These are phyloP conservation scores for Aspergillus ochraceus DNA, from an alignment of 2,329 filamentous ascomycete species.

Conservation along the genomic window DNA sequence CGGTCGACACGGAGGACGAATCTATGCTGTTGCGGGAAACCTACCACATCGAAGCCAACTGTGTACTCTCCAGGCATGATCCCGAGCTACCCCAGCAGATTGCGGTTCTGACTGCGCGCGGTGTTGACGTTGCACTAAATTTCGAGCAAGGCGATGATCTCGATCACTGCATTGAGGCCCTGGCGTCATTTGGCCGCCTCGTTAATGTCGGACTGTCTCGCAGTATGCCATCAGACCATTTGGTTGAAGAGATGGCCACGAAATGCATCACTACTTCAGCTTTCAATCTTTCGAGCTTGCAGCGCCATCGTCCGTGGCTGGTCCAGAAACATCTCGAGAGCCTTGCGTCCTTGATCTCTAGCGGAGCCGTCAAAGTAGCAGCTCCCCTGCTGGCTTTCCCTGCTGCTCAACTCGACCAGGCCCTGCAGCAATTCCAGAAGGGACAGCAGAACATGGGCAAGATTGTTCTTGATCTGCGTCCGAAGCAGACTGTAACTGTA, in stretches of 20 bases:
- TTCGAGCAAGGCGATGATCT: not conserved
- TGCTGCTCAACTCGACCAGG: conserved; percentile 24
- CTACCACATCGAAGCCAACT: conserved; percentile 22
- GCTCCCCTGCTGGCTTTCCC: conserved; percentile 29
- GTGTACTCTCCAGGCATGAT: conserved; percentile 28
- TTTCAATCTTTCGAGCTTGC: not conserved
- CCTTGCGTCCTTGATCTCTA: no score
- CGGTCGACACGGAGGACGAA: conserved; percentile 25
- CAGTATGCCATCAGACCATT: conserved; percentile 1
- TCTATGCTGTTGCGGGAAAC: conserved; percentile 21
- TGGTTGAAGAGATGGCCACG: no score
- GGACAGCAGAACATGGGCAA: conserved; percentile 43
- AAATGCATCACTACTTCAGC: not conserved
- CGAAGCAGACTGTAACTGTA: not conserved
- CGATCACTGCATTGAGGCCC: not conserved
- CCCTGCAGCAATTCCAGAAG: conserved; percentile 32
- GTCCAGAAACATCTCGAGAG: no score
- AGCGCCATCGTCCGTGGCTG: no score
- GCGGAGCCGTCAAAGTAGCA: conserved; percentile 14
- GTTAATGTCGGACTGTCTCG: conserved; percentile 16
- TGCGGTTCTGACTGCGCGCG: conserved; percentile 19
- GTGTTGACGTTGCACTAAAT: conserved; percentile 20
- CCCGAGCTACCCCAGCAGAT: conserved; percentile 17
- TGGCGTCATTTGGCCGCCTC: conserved; percentile 7
- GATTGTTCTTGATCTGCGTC: conserved; percentile 26